phyloP scores from a whole-genome alignment of 495 filamentous ascomycete species.

The Podospora bellae-mahoneyi region DNA sequence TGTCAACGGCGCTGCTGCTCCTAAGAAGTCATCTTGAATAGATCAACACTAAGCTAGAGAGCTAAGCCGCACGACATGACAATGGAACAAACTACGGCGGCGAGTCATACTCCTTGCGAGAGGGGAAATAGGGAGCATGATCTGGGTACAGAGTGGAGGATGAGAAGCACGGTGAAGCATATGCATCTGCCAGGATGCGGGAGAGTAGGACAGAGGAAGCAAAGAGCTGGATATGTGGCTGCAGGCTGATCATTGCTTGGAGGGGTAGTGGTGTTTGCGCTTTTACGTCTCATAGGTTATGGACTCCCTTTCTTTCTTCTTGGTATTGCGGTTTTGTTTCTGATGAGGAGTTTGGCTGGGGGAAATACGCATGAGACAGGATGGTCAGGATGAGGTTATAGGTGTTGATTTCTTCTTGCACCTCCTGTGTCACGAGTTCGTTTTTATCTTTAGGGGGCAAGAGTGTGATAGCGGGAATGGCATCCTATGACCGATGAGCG shows the following conservation, averaged over 20 bases:
- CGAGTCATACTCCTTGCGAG: neutral
- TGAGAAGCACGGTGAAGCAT: neutral
- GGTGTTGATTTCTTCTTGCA: neutral
- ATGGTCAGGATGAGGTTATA: neutral
- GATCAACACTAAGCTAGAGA: no score
- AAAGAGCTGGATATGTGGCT: neutral
- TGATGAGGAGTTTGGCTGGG: conserved; percentile 12
- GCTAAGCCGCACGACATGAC: conserved; percentile 4
- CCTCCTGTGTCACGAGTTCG: neutral
- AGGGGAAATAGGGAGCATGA: neutral
- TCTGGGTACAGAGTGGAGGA: neutral
- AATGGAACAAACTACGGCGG: conserved; percentile 6
- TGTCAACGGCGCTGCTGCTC: conserved; percentile 51
- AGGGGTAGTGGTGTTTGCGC: neutral
- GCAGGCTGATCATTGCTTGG: neutral
- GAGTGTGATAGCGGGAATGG: neutral
- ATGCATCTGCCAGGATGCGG: neutral
- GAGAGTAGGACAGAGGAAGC: neutral
- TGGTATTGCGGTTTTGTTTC: neutral
- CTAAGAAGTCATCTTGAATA: conserved; percentile 49
- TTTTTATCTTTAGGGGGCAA: neutral
- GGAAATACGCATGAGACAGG: conserved; percentile 11
- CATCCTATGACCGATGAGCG: neutral
- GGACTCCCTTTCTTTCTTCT: conserved; percentile 4
- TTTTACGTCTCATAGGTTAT: neutral